These are phyloP conservation scores for Hansenula lynferdii DNA, from an alignment of 1,139 yeast species.

Conservation along the genomic window DNA sequence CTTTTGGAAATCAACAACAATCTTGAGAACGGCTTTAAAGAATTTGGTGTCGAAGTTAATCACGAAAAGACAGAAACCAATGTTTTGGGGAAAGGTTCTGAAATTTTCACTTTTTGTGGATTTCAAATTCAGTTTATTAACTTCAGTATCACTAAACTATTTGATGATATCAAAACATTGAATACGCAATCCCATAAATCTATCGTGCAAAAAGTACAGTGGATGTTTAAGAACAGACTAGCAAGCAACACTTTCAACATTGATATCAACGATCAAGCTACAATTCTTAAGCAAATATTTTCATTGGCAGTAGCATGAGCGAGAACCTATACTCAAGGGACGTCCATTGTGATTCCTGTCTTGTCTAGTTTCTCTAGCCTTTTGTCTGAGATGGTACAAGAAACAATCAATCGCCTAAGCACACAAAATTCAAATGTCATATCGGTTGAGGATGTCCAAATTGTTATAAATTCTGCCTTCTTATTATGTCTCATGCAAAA, in stretches of 20 bases:
- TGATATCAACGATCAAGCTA: constrained; percentile 12
- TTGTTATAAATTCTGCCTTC: background rate
- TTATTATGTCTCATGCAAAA: background rate
- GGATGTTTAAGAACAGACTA: constrained; percentile 21
- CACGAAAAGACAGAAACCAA: constrained; percentile 44
- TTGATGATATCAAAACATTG: constrained; percentile 13
- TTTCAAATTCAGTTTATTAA: constrained; percentile 20
- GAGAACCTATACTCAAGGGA: constrained; percentile 4
- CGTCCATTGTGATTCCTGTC: background rate
- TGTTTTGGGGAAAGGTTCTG: constrained; percentile 7
- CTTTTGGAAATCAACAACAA: constrained; percentile 24
- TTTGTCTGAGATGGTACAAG: background rate
- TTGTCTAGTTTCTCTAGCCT: background rate
- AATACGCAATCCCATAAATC: constrained; percentile 16
- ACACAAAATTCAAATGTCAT: too few species aligned
- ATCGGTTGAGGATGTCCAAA: background rate
- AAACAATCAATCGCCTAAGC: background rate
- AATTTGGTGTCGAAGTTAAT: constrained; percentile 60
- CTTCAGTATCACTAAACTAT: constrained; percentile 24
- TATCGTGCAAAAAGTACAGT: constrained; percentile 15
- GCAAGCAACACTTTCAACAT: constrained; percentile 21
- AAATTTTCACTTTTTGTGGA: constrained; percentile 21
- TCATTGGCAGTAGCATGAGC: constrained; percentile 15
- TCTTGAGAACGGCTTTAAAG: constrained; percentile 36
- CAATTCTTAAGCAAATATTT: constrained; percentile 18